A percentile compares a stretch with the other conserved stretches of the same genome.
Conservation (phyloP, 345 rosid species). For the Syzygium oleosum region DNA sequence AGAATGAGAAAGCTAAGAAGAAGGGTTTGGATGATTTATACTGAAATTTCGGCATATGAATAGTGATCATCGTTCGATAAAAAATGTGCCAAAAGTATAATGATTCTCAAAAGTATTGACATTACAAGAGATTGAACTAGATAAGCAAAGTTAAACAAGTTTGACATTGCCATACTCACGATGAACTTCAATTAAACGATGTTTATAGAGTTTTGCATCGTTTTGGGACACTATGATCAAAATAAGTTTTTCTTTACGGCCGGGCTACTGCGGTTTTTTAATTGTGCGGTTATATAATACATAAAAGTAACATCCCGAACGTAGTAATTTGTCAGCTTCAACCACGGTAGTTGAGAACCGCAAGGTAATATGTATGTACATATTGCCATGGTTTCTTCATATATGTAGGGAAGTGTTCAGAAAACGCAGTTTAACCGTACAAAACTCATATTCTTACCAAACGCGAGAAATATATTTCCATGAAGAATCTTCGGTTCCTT, state of each 20-base stretch:
- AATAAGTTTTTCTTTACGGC: not conserved
- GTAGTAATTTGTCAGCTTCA: not conserved
- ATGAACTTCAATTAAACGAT: not conserved
- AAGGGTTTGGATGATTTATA: not conserved
- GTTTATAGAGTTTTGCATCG: not conserved
- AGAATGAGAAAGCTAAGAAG: not conserved
- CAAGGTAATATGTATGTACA: not conserved
- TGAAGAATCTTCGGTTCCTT: not conserved
- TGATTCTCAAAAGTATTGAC: not conserved
- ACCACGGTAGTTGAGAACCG: not conserved
- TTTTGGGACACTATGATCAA: not conserved
- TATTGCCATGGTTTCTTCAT: not conserved
- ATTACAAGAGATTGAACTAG: not conserved
- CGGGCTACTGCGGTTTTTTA: not conserved
- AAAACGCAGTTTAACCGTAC: not conserved
- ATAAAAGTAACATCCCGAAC: not conserved
- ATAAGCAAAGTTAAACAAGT: not conserved
- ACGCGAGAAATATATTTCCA: not conserved
- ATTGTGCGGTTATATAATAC: not conserved
- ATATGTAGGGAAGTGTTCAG: not conserved
- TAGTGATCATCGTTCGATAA: not conserved
- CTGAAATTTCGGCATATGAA: not conserved
- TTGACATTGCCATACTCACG: not conserved
- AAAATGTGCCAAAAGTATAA: not conserved
- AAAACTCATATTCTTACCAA: not conserved